These are phyloP conservation scores for Meira nashicola DNA, from an alignment of 1,284 basidiomycete genomes.

Conservation along the genomic window DNA sequence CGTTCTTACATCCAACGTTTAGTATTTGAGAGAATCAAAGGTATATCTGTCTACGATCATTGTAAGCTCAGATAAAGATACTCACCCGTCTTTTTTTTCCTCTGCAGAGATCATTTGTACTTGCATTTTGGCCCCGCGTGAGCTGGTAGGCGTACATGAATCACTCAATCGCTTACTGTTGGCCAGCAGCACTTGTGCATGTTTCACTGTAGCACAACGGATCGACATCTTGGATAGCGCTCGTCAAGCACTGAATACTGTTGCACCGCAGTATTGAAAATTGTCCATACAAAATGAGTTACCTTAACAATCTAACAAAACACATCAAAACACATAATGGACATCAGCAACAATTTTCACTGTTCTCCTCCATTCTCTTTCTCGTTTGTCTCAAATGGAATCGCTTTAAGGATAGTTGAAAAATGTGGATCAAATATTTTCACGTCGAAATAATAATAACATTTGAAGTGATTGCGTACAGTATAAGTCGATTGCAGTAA, in stretches of 20 bases:
- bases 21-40: background rate
- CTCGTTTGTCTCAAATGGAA: too few species aligned
- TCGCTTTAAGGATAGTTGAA: too few species aligned
- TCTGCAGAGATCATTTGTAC: slow-evolving; percentile 7
- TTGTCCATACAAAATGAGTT: too few species aligned
- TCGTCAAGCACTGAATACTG: background rate
- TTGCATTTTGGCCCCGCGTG: background rate
- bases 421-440: too few species aligned
- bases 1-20: background rate
- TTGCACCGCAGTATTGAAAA: background rate
- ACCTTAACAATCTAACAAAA: too few species aligned
- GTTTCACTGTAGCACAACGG: slow-evolving; percentile 5
- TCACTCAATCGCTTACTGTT: slow-evolving; percentile 2
- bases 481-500: too few species aligned
- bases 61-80: too few species aligned
- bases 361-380: too few species aligned
- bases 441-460: too few species aligned
- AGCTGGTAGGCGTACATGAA: background rate
- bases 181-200: slow-evolving; percentile 7
- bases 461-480: too few species aligned
- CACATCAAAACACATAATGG: too few species aligned
- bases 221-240: slow-evolving; percentile 6
- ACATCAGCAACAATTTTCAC: too few species aligned
- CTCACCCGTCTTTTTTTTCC: background rate
- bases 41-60: background rate